Percentiles rank a stretch among this genome's conserved stretches.
These are phyloP conservation scores for Leccinum fallax DNA, from an alignment of 1,284 basidiomycete genomes.

Conservation along the genomic window DNA sequence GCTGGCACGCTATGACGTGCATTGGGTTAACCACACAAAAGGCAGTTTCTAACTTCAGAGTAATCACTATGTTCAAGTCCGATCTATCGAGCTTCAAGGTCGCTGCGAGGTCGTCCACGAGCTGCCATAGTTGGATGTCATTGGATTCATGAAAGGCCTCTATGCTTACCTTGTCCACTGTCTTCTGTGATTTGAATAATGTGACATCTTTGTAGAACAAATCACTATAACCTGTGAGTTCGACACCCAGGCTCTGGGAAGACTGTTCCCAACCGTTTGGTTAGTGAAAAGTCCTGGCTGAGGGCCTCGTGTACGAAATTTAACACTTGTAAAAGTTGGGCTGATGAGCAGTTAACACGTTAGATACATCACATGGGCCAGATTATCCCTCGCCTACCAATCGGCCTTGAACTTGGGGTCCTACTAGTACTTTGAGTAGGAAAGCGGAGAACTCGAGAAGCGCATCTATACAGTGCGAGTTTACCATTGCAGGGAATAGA, in stretches of 20 bases:
- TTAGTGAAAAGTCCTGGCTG: constrained; percentile 52
- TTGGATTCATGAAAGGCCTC: background rate
- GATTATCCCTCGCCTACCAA: constrained; percentile 45
- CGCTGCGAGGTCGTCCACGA: constrained; percentile 87
- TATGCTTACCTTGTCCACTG: constrained; percentile 68
- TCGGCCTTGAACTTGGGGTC: constrained; percentile 49
- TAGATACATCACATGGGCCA: background rate
- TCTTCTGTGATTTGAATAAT: constrained; percentile 73
- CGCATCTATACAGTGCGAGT: constrained; percentile 12
- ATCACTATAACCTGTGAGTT: constrained; percentile 54
- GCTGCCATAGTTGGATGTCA: constrained; percentile 45
- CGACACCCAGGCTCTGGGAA: background rate
- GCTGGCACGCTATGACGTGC: constrained; percentile 70
- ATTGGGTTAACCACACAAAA: no score
- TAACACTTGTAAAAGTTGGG: constrained; percentile 63
- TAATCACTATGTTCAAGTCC: constrained; percentile 77
- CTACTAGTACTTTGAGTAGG: constrained; percentile 34
- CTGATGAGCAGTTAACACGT: constrained; percentile 40
- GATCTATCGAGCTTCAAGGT: constrained; percentile 73
- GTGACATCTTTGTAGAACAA: constrained; percentile 83
- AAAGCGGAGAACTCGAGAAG: constrained; percentile 28
- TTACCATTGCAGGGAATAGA: constrained; percentile 9
- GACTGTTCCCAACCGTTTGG: constrained; percentile 60
- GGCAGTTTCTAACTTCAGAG: background rate
- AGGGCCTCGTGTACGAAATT: constrained; percentile 69